A percentile compares a stretch with the other conserved stretches of the same genome.
Conservation (phyloP, 73 alveolate genomes). For the Tetrahymena elliotti region DNA sequence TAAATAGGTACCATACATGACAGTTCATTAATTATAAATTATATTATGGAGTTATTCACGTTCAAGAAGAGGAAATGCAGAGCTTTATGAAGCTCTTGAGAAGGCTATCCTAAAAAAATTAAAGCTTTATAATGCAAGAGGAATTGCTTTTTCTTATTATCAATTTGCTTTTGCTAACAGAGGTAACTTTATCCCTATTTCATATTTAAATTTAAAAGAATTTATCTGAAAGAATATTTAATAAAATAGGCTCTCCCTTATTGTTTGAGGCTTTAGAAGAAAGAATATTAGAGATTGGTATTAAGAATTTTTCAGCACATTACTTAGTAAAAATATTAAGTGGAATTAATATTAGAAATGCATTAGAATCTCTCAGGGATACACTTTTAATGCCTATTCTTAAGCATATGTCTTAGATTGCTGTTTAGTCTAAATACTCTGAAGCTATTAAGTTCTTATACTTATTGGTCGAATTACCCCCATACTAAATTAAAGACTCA, state of each 20-base stretch:
- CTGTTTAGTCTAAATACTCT: background rate
- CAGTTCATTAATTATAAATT: background rate
- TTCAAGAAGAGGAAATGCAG: background rate
- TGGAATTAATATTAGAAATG: background rate
- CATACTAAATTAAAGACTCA: background rate
- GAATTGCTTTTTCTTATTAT: background rate
- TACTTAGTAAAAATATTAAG: background rate
- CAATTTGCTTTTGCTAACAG: background rate
- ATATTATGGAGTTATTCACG: background rate
- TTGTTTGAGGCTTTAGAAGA: background rate
- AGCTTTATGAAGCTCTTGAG: background rate
- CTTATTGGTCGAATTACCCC: background rate
- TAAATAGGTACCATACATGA: background rate
- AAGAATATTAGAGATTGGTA: background rate
- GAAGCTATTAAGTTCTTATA: background rate
- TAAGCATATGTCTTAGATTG: background rate
- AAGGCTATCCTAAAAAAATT: background rate
- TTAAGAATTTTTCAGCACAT: background rate
- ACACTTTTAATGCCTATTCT: background rate
- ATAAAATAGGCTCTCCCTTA: background rate
- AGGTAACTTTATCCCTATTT: too few relatives aligned
- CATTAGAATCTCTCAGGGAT: background rate
- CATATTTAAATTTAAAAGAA: background rate
- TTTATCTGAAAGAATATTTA: background rate
- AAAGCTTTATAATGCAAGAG: background rate